Conservation (phyloP, 148 eudicot genomes). For the Fagopyrum homotropicum region DNA sequence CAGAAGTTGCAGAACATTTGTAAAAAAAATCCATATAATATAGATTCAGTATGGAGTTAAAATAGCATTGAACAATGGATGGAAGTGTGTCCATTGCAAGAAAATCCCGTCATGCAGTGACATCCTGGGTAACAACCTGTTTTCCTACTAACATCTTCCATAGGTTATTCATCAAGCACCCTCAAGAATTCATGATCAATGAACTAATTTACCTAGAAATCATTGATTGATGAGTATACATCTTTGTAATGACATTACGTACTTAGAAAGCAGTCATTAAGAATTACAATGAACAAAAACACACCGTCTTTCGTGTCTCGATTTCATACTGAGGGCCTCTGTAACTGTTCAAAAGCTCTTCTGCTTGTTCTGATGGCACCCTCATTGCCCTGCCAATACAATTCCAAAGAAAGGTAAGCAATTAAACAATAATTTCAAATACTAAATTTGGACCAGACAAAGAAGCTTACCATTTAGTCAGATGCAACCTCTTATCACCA, state of each 20-base stretch:
- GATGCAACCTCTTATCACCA: constrained; percentile 65
- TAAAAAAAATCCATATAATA: neutral
- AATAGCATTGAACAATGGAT: neutral
- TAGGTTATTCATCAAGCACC: neutral
- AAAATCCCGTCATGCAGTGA: neutral
- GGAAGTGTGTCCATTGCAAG: neutral
- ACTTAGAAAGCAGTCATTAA: neutral
- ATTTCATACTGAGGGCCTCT: constrained; percentile 55
- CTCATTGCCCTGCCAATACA: constrained; percentile 62
- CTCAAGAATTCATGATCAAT: neutral
- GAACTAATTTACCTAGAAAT: neutral
- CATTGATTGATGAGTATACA: neutral
- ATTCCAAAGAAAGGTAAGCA: neutral
- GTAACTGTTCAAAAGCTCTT: constrained; percentile 47
- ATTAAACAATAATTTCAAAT: neutral
- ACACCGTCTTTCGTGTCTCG: constrained; percentile 59
- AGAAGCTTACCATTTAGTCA: constrained; percentile 56
- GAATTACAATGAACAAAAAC: constrained; percentile 12
- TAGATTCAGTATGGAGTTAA: too few relatives aligned
- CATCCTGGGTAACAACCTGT: neutral
- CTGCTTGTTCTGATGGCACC: constrained; percentile 44
- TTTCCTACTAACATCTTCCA: neutral
- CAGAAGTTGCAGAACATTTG: neutral
- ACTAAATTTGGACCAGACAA: neutral
- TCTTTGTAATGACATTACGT: neutral